These are phyloP conservation scores for Cynara cardunculus DNA, from an alignment of 129 eudicot species.

Conservation along the genomic window DNA sequence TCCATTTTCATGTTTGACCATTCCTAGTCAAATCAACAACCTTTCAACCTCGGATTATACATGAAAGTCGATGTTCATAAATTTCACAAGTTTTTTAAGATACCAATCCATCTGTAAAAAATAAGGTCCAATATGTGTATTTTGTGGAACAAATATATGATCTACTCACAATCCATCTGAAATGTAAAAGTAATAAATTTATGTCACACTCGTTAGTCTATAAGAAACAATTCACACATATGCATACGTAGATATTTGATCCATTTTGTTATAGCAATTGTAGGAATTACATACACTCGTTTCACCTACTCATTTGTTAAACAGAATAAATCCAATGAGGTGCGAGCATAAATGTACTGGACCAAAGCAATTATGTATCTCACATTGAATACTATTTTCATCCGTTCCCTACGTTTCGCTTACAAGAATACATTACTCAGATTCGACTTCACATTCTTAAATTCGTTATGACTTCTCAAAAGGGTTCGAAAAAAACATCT, in stretches of 20 bases:
- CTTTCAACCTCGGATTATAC: too few relatives aligned
- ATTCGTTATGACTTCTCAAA: not conserved
- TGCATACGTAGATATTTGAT: too few relatives aligned
- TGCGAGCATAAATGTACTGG: not conserved
- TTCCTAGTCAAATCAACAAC: too few relatives aligned
- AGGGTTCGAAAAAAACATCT: not conserved
- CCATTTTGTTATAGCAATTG: too few relatives aligned
- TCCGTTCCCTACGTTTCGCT: not conserved
- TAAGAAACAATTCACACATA: not conserved
- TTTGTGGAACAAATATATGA: not conserved
- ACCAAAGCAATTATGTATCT: not conserved
- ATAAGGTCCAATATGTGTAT: too few relatives aligned
- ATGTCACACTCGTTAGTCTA: too few relatives aligned
- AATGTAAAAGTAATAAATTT: not conserved
- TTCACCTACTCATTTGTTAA: not conserved
- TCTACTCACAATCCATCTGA: not conserved
- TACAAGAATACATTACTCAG: not conserved
- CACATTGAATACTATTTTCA: not conserved
- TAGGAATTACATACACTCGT: not conserved
- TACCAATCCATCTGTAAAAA: too few relatives aligned
- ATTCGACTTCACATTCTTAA: not conserved
- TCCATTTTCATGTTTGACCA: too few relatives aligned
- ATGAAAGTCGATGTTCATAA: too few relatives aligned
- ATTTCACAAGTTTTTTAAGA: too few relatives aligned
- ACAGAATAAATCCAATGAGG: not conserved